phyloP scores from a whole-genome alignment of 1,284 basidiomycete species.

The Cryptococcus amylolentus region DNA sequence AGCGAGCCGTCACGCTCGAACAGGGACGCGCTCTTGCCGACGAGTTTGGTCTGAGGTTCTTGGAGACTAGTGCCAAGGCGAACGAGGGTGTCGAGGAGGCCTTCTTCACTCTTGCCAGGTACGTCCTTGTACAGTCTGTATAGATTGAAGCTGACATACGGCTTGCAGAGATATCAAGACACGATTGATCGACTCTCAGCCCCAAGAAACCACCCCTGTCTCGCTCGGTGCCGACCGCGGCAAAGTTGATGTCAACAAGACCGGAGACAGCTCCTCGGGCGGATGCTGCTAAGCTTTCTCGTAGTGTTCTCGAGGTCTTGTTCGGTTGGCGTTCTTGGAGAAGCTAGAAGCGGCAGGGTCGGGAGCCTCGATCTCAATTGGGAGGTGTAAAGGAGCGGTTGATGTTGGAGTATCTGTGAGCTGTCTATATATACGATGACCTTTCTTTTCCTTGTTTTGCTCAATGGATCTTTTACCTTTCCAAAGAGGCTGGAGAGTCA shows the following conservation, averaged over 20 bases:
- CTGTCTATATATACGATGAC: too few relatives aligned
- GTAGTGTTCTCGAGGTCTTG: not conserved
- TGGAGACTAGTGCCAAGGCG: conserved; percentile 97
- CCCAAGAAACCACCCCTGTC: conserved; percentile 55
- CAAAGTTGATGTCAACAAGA: conserved; percentile 40
- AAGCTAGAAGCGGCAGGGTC: not conserved
- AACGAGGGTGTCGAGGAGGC: conserved; percentile 99
- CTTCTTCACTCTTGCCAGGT: conserved; percentile 96
- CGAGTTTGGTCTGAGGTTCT: conserved; percentile 85
- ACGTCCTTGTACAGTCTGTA: conserved; percentile 33
- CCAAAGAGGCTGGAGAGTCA: too few relatives aligned
- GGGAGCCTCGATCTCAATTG: not conserved
- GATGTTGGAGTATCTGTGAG: too few relatives aligned
- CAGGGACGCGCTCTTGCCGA: conserved; percentile 69
- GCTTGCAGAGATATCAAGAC: conserved; percentile 84
- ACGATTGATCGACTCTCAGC: conserved; percentile 91
- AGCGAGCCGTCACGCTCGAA: conserved; percentile 77
- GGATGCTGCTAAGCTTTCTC: conserved; percentile 36
- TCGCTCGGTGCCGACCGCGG: conserved; percentile 36
- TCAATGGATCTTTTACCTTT: not conserved
- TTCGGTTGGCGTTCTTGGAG: not conserved
- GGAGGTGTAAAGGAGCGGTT: too few relatives aligned
- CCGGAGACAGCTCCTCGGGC: conserved; percentile 20
- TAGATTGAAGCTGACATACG: conserved; percentile 9
- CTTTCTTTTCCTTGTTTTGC: too few relatives aligned